Evolutionary conservation across 2,329 filamentous ascomycete genomes (phyloP).

Genomic region (Cercospora sesami): DNA sequence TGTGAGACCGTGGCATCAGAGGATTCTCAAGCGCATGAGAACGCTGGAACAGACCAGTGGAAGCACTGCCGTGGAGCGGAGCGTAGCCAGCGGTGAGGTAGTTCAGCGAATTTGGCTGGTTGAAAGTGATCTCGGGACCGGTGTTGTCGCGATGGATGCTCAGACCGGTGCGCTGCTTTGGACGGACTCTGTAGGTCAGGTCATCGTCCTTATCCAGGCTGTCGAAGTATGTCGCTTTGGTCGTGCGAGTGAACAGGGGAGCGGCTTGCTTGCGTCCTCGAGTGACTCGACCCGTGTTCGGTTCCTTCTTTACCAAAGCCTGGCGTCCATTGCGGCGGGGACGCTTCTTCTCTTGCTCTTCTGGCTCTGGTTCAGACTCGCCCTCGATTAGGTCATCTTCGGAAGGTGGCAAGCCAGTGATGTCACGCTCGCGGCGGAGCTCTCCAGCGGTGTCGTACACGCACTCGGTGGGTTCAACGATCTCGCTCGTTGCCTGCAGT

Average conservation of each 20-base stretch:
- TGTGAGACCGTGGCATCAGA: constrained; percentile 16
- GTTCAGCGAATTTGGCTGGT: constrained; percentile 27
- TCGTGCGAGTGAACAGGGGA: constrained; percentile 12
- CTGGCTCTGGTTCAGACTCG: constrained; percentile 35
- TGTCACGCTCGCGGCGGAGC: constrained; percentile 46
- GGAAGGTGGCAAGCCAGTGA: constrained; percentile 48
- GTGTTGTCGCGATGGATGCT: constrained; percentile 46
- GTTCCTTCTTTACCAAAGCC: constrained; percentile 34
- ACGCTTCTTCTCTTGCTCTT: constrained; percentile 32
- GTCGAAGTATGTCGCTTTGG: constrained; percentile 19
- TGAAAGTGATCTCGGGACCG: constrained; percentile 40
- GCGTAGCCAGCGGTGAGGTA: constrained; percentile 26
- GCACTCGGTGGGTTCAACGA: constrained; percentile 64
- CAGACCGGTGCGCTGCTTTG: constrained; percentile 41
- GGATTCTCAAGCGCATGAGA: constrained; percentile 9
- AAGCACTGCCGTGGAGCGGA: not conserved
- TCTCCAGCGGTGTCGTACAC: constrained; percentile 56
- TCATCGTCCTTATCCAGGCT: constrained; percentile 34
- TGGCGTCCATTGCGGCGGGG: constrained; percentile 26
- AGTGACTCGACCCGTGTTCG: constrained; percentile 30
- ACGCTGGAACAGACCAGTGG: constrained; percentile 1
- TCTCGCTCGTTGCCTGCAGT: constrained; percentile 64
- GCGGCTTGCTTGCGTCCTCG: constrained; percentile 21
- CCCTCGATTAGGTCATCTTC: constrained; percentile 41
- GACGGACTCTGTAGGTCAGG: constrained; percentile 36